phyloP scores from a whole-genome alignment of 805 yeast genomes.

The Barnettozyma siamensis region DNA sequence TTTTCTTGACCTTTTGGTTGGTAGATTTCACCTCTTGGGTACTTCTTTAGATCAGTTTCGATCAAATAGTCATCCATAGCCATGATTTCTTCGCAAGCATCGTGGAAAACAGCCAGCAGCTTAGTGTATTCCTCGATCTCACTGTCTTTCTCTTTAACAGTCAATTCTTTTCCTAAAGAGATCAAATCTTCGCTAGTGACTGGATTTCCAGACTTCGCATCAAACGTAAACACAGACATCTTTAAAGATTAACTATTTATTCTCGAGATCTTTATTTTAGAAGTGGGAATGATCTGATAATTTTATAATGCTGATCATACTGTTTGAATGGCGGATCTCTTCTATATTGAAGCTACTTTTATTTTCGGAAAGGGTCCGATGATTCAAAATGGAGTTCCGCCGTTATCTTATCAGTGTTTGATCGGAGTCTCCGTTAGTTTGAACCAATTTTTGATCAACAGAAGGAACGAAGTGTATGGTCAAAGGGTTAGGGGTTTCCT shows the following conservation, averaged over 20 bases:
- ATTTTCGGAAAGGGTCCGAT: neutral
- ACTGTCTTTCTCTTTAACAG: neutral
- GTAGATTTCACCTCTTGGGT: conserved; percentile 2
- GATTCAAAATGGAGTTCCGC: no score
- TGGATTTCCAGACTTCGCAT: conserved; percentile 2
- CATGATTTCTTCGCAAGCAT: conserved; percentile 4
- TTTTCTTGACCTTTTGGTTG: conserved; percentile 2
- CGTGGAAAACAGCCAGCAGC: conserved; percentile 2
- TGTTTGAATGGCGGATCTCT: no score
- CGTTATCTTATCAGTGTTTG: neutral
- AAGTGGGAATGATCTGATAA: no score
- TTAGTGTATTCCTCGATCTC: conserved; percentile 2
- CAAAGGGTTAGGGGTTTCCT: no score
- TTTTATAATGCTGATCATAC: no score
- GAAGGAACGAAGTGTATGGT: no score
- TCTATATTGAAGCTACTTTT: no score
- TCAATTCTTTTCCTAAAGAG: neutral
- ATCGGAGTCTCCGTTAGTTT: neutral
- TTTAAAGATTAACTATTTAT: no score
- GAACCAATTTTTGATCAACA: no score
- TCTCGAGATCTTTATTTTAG: no score
- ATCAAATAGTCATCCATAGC: conserved; percentile 3
- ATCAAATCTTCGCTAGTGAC: neutral
- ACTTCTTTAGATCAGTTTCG: conserved; percentile 1
- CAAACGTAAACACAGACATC: conserved; percentile 4